Evolutionary conservation across 345 rosid species (phyloP).

Genomic region (Moricandia moricandioides): DNA sequence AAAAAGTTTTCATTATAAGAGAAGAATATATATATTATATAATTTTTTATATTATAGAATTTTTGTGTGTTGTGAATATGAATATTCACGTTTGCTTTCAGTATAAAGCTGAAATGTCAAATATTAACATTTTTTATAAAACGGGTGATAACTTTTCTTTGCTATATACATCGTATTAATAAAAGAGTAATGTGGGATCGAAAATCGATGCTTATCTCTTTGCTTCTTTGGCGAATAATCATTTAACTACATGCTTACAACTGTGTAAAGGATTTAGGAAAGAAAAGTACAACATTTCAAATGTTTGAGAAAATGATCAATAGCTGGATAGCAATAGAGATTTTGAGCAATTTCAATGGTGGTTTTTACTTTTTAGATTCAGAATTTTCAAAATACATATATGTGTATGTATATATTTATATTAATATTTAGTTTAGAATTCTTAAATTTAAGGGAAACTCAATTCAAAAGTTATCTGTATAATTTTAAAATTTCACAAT

Average conservation of each 20-base stretch:
- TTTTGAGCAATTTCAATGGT: no score
- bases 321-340: no score
- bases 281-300: not conserved
- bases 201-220: not conserved
- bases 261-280: not conserved
- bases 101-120: not conserved
- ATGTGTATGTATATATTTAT: no score
- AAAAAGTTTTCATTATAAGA: slow-evolving; percentile 3
- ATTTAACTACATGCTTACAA: not conserved
- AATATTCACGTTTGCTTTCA: not conserved
- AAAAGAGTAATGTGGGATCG: not conserved
- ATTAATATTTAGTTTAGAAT: no score
- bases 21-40: not conserved
- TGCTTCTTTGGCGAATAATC: not conserved
- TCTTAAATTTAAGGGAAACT: no score
- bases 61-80: not conserved
- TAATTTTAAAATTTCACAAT: no score
- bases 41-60: no score
- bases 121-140: not conserved
- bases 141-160: not conserved
- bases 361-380: no score
- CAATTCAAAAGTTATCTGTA: no score
- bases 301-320: not conserved
- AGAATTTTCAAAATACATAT: no score
- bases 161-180: not conserved